Conservation (phyloP, 306 rosid species). For the Gastrolobium villosum region DNA sequence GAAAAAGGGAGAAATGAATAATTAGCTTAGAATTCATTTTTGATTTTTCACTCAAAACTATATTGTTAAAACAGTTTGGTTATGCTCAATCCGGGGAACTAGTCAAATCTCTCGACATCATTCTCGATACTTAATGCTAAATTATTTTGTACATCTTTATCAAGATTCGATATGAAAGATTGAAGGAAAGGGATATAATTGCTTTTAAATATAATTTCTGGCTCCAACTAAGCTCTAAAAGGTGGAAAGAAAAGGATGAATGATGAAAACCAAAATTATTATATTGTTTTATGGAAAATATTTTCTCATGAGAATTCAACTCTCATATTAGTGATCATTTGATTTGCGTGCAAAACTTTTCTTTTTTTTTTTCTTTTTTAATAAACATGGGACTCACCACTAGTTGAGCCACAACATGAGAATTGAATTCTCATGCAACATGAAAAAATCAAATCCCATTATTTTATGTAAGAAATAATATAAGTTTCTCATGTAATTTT, state of each 20-base stretch:
- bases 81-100: background rate
- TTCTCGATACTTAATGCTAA: background rate
- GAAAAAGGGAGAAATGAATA: too few species aligned
- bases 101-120: background rate
- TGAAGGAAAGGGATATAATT: background rate
- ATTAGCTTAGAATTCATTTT: too few species aligned
- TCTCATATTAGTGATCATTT: too few species aligned
- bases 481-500: conserved; percentile 1
- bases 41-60: background rate
- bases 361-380: too few species aligned
- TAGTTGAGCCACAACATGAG: too few species aligned
- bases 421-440: too few species aligned
- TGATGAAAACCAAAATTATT: conserved; percentile 30
- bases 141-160: background rate
- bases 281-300: conserved; percentile 22
- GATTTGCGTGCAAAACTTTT: too few species aligned
- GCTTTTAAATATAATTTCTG: background rate
- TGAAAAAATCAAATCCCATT: too few species aligned
- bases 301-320: too few species aligned
- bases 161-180: conserved; percentile 7
- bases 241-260: background rate
- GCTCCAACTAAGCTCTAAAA: background rate
- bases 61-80: background rate
- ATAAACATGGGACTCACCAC: too few species aligned
- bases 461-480: conserved; percentile 8